Percentiles rank a stretch among this genome's conserved stretches.
Conservation (phyloP, 331 rosid species). For the Malus hybrid region DNA sequence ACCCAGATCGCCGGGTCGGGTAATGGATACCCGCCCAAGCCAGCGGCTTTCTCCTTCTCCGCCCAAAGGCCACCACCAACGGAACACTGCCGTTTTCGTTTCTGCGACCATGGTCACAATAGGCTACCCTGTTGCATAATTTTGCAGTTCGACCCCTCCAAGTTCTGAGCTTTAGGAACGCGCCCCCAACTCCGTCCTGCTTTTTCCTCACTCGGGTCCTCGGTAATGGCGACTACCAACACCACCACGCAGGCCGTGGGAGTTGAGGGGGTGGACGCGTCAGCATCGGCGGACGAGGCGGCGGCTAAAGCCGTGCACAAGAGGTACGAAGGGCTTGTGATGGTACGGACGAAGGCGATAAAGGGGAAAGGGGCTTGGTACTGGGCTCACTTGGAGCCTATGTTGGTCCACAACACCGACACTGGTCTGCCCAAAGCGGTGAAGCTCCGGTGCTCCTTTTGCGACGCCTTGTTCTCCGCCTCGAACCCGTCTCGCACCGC, state of each 20-base stretch:
- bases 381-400: constrained; percentile 82
- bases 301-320: constrained; percentile 64
- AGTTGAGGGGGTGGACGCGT: constrained; percentile 9
- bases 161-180: not conserved
- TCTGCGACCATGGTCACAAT: not conserved
- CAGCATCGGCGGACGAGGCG: constrained; percentile 40
- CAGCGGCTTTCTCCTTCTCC: not conserved
- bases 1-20: constrained; percentile 25
- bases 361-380: constrained; percentile 98
- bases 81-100: not conserved
- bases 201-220: not conserved
- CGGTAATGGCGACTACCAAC: constrained; percentile 62
- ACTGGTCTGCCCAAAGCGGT: constrained; percentile 77
- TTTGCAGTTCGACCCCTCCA: not conserved
- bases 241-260: constrained; percentile 36
- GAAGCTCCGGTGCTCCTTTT: constrained; percentile 67
- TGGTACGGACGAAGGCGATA: constrained; percentile 79
- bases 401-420: constrained; percentile 57
- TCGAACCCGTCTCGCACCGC: constrained; percentile 90
- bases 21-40: constrained; percentile 33
- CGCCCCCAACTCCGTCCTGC: not conserved
- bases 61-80: constrained; percentile 32
- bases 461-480: constrained; percentile 91
- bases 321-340: constrained; percentile 66
- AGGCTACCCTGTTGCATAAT: not conserved